These are phyloP conservation scores for Penicillium crystallinum DNA, from an alignment of 495 filamentous ascomycete species.

Conservation along the genomic window DNA sequence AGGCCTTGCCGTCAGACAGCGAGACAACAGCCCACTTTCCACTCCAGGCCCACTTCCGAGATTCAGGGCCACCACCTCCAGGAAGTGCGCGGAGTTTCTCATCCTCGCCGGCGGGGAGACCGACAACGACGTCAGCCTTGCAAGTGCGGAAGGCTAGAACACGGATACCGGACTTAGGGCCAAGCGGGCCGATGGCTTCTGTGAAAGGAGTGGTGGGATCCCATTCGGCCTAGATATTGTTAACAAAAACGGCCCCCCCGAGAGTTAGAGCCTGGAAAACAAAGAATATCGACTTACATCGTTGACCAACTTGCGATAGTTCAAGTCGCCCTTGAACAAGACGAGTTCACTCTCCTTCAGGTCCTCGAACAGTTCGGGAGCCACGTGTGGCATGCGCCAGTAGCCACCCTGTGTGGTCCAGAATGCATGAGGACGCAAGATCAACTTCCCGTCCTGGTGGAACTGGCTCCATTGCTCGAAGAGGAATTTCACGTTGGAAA, in stretches of 20 bases:
- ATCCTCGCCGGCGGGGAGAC: slow-evolving; percentile 71
- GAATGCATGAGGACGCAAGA: slow-evolving; percentile 75
- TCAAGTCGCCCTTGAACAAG: slow-evolving; percentile 94
- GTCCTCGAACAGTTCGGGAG: slow-evolving; percentile 65
- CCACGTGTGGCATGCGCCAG: slow-evolving; percentile 73
- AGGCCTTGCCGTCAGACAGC: slow-evolving; percentile 69
- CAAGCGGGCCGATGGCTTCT: slow-evolving; percentile 81
- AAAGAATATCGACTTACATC: slow-evolving; percentile 58
- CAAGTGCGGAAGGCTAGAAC: slow-evolving; percentile 84
- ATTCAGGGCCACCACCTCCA: slow-evolving; percentile 61
- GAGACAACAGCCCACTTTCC: slow-evolving; percentile 96
- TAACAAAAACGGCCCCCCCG: background rate
- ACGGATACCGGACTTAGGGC: slow-evolving; percentile 72
- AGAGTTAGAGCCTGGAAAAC: background rate
- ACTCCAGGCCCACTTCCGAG: slow-evolving; percentile 92
- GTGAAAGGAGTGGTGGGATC: slow-evolving; percentile 81
- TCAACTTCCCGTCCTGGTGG: slow-evolving; percentile 75
- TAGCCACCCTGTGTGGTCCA: slow-evolving; percentile 84
- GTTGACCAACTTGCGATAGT: slow-evolving; percentile 84
- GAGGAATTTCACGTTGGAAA: slow-evolving; percentile 63
- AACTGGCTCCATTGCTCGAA: slow-evolving; percentile 75
- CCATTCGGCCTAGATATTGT: slow-evolving; percentile 63
- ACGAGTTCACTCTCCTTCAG: slow-evolving; percentile 83
- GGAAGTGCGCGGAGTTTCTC: slow-evolving; percentile 66
- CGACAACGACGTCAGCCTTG: slow-evolving; percentile 95